A percentile compares a stretch with the other conserved stretches of the same genome.
phyloP scores from a whole-genome alignment of 2,329 filamentous ascomycete genomes.

The Cercospora sojina region DNA sequence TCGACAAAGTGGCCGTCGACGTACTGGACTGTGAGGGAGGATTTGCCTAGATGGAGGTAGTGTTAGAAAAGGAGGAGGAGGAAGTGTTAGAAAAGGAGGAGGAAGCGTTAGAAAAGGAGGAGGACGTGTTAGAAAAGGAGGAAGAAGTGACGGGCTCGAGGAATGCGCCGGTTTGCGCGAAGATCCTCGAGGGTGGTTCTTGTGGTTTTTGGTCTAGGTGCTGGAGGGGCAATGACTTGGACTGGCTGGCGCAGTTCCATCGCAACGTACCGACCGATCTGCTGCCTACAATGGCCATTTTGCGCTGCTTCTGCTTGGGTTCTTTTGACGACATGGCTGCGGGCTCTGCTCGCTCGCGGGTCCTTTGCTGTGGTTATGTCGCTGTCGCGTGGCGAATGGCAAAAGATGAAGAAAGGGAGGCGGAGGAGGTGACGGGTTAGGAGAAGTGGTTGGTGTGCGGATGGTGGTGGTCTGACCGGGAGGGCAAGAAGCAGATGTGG shows the following conservation, averaged over 20 bases:
- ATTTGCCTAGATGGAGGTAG: conserved; percentile 71
- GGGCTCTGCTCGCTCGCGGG: not conserved
- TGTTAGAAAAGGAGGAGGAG: no score
- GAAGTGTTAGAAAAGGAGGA: no score
- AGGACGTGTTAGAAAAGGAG: no score
- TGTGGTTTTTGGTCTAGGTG: no score
- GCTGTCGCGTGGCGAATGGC: not conserved
- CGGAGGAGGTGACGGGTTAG: not conserved
- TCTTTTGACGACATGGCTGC: conserved; percentile 52
- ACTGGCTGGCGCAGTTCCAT: no score
- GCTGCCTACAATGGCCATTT: conserved; percentile 94
- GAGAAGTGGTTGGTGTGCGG: not conserved
- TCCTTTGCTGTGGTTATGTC: not conserved
- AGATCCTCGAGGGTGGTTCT: no score
- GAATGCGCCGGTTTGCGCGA: no score
- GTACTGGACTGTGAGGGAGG: conserved; percentile 92
- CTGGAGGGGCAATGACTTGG: not conserved
- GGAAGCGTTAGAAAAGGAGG: no score
- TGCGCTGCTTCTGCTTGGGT: conserved; percentile 78
- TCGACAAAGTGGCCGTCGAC: conserved; percentile 98
- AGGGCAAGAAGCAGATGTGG: not conserved
- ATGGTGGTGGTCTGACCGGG: not conserved
- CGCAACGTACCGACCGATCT: conserved; percentile 75
- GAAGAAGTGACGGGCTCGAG: no score
- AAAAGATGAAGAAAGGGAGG: not conserved